Conservation (phyloP, 179 eudicot species). For the Spinacia oleracea region DNA sequence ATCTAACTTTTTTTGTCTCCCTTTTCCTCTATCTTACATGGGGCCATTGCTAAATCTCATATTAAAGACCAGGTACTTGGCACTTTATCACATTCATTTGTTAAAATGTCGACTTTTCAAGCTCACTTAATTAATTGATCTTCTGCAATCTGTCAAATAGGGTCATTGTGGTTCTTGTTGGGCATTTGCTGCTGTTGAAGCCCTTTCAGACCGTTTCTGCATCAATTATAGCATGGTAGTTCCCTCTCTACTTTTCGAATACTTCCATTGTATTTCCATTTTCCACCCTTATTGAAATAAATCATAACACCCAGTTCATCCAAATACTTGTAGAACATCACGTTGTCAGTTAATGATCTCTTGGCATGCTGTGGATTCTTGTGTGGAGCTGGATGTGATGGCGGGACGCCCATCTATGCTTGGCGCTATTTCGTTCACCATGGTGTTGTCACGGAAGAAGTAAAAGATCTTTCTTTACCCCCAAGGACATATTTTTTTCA, state of each 20-base stretch:
- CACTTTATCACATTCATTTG: background rate
- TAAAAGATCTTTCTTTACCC: conserved; percentile 24
- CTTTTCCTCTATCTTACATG: background rate
- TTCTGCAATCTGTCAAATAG: conserved; percentile 31
- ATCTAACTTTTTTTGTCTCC: conserved; percentile 23
- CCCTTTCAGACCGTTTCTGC: conserved; percentile 88
- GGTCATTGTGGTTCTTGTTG: conserved; percentile 99
- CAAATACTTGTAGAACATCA: conserved; percentile 47
- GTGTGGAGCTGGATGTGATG: conserved; percentile 91
- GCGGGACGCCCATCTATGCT: conserved; percentile 79
- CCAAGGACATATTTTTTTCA: background rate
- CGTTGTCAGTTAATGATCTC: conserved; percentile 89
- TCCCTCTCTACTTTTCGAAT: background rate
- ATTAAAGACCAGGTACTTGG: conserved; percentile 70
- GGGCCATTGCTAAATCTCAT: conserved; percentile 22
- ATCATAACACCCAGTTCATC: background rate
- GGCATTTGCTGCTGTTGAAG: conserved; percentile 97
- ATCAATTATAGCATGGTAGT: conserved; percentile 62
- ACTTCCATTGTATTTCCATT: background rate
- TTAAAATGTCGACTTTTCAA: background rate
- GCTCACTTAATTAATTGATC: conserved; percentile 2
- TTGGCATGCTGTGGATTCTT: conserved; percentile 92
- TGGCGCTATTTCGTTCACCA: conserved; percentile 78
- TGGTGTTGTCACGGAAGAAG: conserved; percentile 90
- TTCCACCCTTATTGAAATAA: background rate